A percentile compares a stretch with the other conserved stretches of the same genome.
phyloP scores from a whole-genome alignment of 2,329 filamentous ascomycete species.

The Calonectria hawksworthii region DNA sequence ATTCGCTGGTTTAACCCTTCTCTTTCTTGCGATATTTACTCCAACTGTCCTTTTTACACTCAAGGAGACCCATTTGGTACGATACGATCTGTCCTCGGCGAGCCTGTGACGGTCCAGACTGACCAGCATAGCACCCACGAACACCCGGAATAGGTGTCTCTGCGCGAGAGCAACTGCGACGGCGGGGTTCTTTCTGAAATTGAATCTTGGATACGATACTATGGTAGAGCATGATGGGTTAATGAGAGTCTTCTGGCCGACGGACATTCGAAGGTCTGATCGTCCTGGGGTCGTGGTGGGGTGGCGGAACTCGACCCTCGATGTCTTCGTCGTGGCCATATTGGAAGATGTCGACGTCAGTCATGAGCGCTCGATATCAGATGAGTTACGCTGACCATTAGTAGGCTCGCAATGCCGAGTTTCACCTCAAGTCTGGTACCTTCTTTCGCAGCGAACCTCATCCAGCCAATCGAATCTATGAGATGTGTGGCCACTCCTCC shows the following conservation, averaged over 20 bases:
- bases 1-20: constrained; percentile 83
- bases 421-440: constrained; percentile 85
- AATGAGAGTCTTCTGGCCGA: constrained; percentile 99
- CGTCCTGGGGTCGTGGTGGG: constrained; percentile 90
- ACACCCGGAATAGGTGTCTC: constrained; percentile 85
- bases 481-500: constrained; percentile 84
- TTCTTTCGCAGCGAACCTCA: constrained; percentile 88
- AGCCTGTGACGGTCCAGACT: constrained; percentile 23
- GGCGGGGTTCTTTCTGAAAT: constrained; percentile 90
- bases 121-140: constrained; percentile 79
- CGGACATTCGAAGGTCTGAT: constrained; percentile 80
- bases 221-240: constrained; percentile 86
- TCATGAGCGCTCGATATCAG: not conserved
- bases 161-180: constrained; percentile 93
- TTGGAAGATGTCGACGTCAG: constrained; percentile 91
- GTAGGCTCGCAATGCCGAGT: constrained; percentile 85
- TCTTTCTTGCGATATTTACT: constrained; percentile 88
- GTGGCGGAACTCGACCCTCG: constrained; percentile 93
- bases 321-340: constrained; percentile 91
- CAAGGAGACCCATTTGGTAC: constrained; percentile 84
- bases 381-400: constrained; percentile 41
- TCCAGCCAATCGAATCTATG: constrained; percentile 83
- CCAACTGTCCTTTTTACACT: constrained; percentile 87
- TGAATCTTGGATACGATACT: constrained; percentile 50
- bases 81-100: constrained; percentile 39